Evolutionary conservation across 169 alveolate genomes (phyloP), one percentile per base, ranked within the genome.

Genomic region (Babesia gibsoni): DNA sequence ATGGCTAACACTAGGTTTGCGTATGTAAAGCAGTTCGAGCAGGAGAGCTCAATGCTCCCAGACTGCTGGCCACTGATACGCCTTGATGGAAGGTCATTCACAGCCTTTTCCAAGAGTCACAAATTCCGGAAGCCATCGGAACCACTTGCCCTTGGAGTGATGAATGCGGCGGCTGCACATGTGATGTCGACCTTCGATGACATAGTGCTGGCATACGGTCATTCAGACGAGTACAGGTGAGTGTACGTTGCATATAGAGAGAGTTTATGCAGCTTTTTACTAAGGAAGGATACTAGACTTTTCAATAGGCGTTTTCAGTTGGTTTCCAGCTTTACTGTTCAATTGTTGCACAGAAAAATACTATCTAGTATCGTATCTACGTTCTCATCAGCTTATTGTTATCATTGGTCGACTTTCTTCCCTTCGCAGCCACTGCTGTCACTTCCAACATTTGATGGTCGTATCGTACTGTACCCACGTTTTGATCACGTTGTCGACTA

Each of bases 11-110:
- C 88, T 0, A 58, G 80, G 37, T 94, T 79, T 82, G 93, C 93
- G 66, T 96, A 96, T 77, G 98, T 96, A 4, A 96, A 93, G 83
- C 69, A 87, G 57, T 96, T 94, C 81, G 99, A 96, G 82, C 82
- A 75, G 43, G 92, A 92, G 36, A 64, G 64, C 39, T 82, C 74
- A 20, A 83, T 95, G 29, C 61, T 95, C 20, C 90, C 88, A 16
- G 91, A 92, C 54, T 92, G 97, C 39, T 96, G 94, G 92, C 92
- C 95, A 33, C 94, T 95, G 10, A 88, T 94, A 25, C 83, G 99
- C 64, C 86, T 96, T 30, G 99, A 96, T 84, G 99, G 99, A 12
- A 84, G 95, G 52, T 92, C 94, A 23, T 97, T 97, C 77, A 93
- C 64, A 41, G 88, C 88, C 43, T 97, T 96, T 73, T 85, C 96